Base-by-base conservation (phyloP, 2,329 filamentous ascomycete genomes). In the Monosporascus sp. region DNA sequence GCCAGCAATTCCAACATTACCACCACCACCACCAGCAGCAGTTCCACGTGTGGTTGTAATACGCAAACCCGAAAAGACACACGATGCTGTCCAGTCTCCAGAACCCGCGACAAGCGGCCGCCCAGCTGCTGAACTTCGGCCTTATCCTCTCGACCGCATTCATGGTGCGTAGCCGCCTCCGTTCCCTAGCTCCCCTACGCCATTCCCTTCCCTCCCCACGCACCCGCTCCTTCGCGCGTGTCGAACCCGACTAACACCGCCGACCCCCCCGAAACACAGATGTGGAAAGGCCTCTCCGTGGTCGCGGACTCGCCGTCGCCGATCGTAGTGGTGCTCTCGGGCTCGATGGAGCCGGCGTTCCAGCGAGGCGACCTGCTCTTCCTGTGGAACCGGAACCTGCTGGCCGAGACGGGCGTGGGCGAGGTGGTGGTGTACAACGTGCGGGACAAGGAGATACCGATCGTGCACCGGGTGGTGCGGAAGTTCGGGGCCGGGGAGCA, bases 391-490 rank as follows among this genome's bases (percentile, higher is more conserved):
- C 76, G 88, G 53, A 84, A 86, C 61, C 52, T 83, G 6, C 46
- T 78, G n/a, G 69, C 73, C 51, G 80, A 83, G 58, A 81, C 79
- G 2, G 74, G 75, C 44, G 78, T 82, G 17, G 78, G 78, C 56
- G 78, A 81, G 60, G 68, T 85, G n/a, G 81, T 84, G 8, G 81
- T 85, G 9, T 85, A 85, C 73, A 96, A 96, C 68, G 88, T 96
- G 51, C 82, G 85, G 69, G 91, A 87, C 54, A 99, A 97, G 78
- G 89, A 96, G 61, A 97, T 99, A 59, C 94, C 94, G 31, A 99
- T 99, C 72, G 94, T 99, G 61, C 94, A 99, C 75, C 80, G 94
- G 49, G 82, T 97, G 9, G 88, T 97, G 52, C 83, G 92, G 73
- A 85, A 84, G 68, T 87, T 86, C 68, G 84, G 84, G 22, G 64